Base-by-base conservation (phyloP, 495 filamentous ascomycete genomes). In the Pseudoneurospora amorphoporcata region DNA sequence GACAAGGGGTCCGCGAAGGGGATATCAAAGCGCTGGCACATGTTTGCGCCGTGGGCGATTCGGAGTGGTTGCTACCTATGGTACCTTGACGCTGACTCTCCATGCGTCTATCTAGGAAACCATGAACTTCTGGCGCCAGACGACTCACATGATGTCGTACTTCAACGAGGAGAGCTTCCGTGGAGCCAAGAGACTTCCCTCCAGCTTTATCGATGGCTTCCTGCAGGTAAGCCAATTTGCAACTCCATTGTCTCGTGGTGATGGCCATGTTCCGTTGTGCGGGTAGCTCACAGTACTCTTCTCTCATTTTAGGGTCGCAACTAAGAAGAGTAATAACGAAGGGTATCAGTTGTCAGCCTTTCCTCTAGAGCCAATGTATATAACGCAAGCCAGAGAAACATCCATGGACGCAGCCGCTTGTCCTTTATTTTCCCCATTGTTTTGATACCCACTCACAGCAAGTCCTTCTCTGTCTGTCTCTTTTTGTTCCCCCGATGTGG, bases 111-210 rank as follows among this genome's bases (percentile, higher is more conserved):
- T 16, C 70, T 74, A 97, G 94, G 95, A 99, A 89, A 98, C 94
- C 42, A 88, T 98, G 85, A 99, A 98, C 83, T 99, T 91, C 88
- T 99, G 96, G 95, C 97, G 97, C 84, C 96, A 98, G 84, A 87
- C 95, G 70, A 91, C 92, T 68, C 95, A 99, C 80, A 88, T 99
- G 75, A 92, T 99, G 87, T 97, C 97, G 79, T 99, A 96, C 84
- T 99, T 98, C 87, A 88, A 93, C 77, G 85, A 89, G 80, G 93
- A 97, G 82, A 94, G 97, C 81, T 86, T 85, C 76, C 80, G 82
- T 68, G 83, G 83, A 16, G 92, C 97, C 74, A 91, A 91, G 72
- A 88, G 87, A 75, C 83, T 97, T 82, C 95, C 95, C 39, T 85
- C 87, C 72, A 93, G 89, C 82, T 98, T 99, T 83, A 94, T 99